These are phyloP conservation scores for Podospora anserina DNA, from an alignment of 495 filamentous ascomycete species.

Conservation along the genomic window DNA sequence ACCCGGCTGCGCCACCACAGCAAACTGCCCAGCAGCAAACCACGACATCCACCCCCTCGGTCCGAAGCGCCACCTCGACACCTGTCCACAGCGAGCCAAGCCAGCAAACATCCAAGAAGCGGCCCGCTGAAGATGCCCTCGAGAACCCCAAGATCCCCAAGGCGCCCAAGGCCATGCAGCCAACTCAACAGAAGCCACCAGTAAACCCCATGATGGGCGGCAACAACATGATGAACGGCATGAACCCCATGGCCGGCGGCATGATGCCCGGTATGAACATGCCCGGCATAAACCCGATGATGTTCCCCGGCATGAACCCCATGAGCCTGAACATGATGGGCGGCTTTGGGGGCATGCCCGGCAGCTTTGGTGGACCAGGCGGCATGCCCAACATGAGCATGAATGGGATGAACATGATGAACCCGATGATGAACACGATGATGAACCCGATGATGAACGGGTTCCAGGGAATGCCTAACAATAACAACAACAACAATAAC, in stretches of 20 bases:
- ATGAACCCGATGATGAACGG: constrained; percentile 25
- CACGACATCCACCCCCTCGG: constrained; percentile 9
- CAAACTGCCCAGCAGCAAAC: constrained; percentile 4
- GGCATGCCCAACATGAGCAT: constrained; percentile 44
- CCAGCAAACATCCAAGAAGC: constrained; percentile 59
- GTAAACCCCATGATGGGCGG: constrained; percentile 13
- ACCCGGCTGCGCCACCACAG: constrained; percentile 16
- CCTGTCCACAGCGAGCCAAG: constrained; percentile 38
- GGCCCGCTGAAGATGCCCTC: constrained; percentile 71
- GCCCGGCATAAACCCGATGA: constrained; percentile 29
- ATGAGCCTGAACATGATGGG: constrained; percentile 41
- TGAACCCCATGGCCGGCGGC: constrained; percentile 15
- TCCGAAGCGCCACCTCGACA: constrained; percentile 28
- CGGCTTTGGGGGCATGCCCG: constrained; percentile 31
- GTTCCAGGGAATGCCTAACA: constrained; percentile 24
- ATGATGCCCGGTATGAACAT: constrained; percentile 40
- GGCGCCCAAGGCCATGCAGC: constrained; percentile 57
- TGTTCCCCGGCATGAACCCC: constrained; percentile 39
- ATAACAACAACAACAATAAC: constrained; percentile 24
- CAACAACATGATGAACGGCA: constrained; percentile 37
- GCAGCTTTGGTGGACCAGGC: constrained; percentile 49
- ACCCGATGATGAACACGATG: constrained; percentile 40
- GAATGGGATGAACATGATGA: constrained; percentile 45
- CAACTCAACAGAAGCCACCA: constrained; percentile 37
- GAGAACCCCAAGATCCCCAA: constrained; percentile 63